Evolutionary conservation across 305 asterid species (phyloP).

Genomic region (Fraxinus xanthoxyloides): DNA sequence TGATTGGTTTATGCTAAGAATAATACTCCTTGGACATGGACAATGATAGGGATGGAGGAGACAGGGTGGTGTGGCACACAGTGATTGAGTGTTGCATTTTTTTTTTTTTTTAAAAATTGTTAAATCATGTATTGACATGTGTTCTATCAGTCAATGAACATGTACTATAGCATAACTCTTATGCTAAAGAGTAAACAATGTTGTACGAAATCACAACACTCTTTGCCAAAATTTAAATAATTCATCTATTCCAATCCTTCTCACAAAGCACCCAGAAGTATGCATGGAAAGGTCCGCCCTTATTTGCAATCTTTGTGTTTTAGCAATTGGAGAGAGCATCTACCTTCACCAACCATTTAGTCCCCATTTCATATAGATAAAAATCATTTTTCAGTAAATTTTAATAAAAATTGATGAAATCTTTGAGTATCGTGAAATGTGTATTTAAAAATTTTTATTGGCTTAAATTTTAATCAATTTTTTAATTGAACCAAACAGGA

Average conservation of each 20-base stretch:
- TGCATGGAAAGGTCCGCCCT: not conserved
- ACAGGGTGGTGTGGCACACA: too few relatives aligned
- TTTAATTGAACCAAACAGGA: not conserved
- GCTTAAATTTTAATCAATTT: too few relatives aligned
- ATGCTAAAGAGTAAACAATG: not conserved
- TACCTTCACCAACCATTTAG: not conserved
- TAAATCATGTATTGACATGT: too few relatives aligned
- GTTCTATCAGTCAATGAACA: too few relatives aligned
- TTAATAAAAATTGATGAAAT: not conserved
- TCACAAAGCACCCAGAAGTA: not conserved
- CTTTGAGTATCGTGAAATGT: too few relatives aligned
- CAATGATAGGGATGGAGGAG: too few relatives aligned
- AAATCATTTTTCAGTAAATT: not conserved
- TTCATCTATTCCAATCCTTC: not conserved
- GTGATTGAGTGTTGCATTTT: too few relatives aligned
- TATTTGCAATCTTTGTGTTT: not conserved
- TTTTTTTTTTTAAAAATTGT: too few relatives aligned
- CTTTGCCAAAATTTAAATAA: not conserved
- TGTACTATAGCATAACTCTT: too few relatives aligned
- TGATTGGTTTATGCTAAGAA: not conserved
- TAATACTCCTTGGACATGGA: too few relatives aligned
- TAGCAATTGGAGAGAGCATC: not conserved
- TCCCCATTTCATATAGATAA: not conserved
- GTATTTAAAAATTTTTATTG: too few relatives aligned
- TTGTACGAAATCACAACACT: not conserved